phyloP scores from a whole-genome alignment of 139 green algal genomes.

The Asterochloris erici region DNA sequence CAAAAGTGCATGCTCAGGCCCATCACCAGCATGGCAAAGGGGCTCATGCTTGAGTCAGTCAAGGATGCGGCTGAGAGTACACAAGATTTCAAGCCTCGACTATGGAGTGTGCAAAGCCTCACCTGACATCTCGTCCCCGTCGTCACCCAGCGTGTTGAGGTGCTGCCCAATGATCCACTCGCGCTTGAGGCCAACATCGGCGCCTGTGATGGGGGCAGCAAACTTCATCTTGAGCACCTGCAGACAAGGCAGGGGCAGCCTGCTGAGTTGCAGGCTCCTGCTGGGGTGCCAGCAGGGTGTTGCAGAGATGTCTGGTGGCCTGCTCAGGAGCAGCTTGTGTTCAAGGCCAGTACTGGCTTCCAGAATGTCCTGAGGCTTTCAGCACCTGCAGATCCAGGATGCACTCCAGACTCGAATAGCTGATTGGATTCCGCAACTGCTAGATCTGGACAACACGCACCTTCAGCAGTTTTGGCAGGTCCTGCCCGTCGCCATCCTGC shows the following conservation, averaged over 20 bases:
- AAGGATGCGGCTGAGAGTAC: no score
- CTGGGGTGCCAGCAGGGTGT: background rate
- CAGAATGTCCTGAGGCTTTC: no score
- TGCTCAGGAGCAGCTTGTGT: no score
- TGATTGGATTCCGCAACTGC: background rate
- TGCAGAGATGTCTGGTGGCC: no score
- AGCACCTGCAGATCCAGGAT: no score
- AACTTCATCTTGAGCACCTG: conserved; percentile 15
- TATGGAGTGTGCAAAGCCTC: background rate
- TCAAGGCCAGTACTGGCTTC: no score
- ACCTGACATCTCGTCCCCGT: conserved; percentile 11
- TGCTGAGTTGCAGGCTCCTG: background rate
- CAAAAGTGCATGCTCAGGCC: no score
- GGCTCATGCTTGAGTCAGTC: no score
- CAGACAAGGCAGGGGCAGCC: background rate
- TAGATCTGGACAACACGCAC: background rate
- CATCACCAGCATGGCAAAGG: no score
- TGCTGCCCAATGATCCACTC: conserved; percentile 25
- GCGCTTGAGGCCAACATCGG: conserved; percentile 17
- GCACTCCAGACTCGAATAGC: background rate
- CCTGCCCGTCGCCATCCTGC: conserved; percentile 14
- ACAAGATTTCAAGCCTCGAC: background rate
- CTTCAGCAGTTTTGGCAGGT: conserved; percentile 20
- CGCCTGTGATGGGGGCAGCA: conserved; percentile 8
- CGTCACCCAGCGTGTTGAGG: conserved; percentile 15